phyloP scores from a whole-genome alignment of 192 early-diverging fungal genomes.

The Backusella tuberculispora region DNA sequence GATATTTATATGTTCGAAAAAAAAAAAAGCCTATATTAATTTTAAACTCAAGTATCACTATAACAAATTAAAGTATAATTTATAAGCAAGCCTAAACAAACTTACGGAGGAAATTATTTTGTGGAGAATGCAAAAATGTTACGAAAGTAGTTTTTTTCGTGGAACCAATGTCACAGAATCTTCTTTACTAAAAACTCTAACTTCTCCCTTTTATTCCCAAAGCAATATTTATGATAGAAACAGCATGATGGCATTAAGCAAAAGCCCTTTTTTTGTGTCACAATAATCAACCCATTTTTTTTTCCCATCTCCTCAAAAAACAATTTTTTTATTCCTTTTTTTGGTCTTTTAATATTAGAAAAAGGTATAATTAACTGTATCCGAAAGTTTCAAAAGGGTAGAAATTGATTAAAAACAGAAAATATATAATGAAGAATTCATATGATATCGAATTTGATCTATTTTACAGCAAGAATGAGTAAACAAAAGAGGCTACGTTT shows the following conservation, averaged over 20 bases:
- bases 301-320: not conserved
- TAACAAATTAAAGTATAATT: conserved; percentile 3
- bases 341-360: conserved; percentile 13
- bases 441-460: no score
- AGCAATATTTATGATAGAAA: not conserved
- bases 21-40: not conserved
- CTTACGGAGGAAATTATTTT: not conserved
- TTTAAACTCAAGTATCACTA: not conserved
- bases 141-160: not conserved
- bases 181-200: not conserved
- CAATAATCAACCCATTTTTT: not conserved
- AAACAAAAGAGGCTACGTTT: not conserved
- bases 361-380: not conserved
- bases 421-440: no score
- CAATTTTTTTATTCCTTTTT: not conserved
- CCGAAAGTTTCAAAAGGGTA: not conserved
- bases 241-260: not conserved
- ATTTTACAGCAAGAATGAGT: not conserved
- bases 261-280: not conserved
- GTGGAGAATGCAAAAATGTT: not conserved
- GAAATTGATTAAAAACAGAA: not conserved
- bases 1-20: not conserved
- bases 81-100: not conserved
- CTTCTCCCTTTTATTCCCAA: not conserved
- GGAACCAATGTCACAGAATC: not conserved